Evolutionary conservation across 2,329 filamentous ascomycete genomes (phyloP), one percentile per base, ranked within the genome.

Genomic region (Rutstroemia sydowiana): DNA sequence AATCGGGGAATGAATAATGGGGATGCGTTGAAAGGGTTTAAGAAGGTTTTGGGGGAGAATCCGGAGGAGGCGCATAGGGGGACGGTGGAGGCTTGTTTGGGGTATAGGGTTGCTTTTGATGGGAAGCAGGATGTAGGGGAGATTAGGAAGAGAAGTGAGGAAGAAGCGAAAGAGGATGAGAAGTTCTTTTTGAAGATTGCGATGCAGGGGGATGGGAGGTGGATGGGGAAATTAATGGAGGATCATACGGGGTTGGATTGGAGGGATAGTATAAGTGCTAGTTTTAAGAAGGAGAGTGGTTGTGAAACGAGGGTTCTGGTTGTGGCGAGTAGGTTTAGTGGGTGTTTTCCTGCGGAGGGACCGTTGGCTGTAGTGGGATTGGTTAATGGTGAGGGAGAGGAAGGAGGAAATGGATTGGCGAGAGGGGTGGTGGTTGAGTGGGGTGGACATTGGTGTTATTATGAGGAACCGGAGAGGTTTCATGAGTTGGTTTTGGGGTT

Each of bases 391-490:
- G 34, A 36, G 14, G 34, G 34, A 3, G 11, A n/a, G 31, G 13
- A 16, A 14, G 55, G 44, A 9, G 26, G 26, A 20, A 20, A 40
- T 8, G 21, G 21, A 18, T 40, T 40, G 36, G 62, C 61, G n/a
- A 54, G 34, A 11, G 64, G 64, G 2, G 48, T 59, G 11, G 57
- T 59, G 9, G 63, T 63, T 11, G 51, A 58, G 37, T 66, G 63
- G 59, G 65, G 65, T 28, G 65, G 65, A 1, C 65, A 67, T 58
- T 67, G 65, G 65, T 62, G 63, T 47, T 67, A 66, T 48, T 67
- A 63, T 61, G 65, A 66, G 52, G 52, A 63, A 50, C 57, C 60
- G 13, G 55, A 52, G 51, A 58, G 41, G 43, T 66, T 66, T 51
- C 54, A 61, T 44, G 48, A 50, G 20, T 36, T 66, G 18, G 60